Evolutionary conservation across 192 early-diverging fungal genomes (phyloP).

Genomic region (Coemansia sp.): DNA sequence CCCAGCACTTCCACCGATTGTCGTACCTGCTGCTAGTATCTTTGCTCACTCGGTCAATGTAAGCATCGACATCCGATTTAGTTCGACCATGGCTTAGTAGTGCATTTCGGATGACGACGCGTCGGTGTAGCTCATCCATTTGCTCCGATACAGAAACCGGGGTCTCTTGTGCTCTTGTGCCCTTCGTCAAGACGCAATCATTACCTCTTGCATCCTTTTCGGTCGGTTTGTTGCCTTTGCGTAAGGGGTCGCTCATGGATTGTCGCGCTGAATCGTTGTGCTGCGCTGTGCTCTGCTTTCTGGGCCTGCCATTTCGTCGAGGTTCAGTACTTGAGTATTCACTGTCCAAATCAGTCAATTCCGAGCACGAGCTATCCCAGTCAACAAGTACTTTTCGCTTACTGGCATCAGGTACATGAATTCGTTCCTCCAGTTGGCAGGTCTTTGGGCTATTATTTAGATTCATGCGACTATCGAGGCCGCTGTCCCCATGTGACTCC

Average conservation of each 20-base stretch:
- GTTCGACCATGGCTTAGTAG: not conserved
- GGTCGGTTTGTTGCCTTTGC: not conserved
- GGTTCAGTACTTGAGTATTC: not conserved
- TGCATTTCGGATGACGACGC: not conserved
- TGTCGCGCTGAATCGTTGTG: not conserved
- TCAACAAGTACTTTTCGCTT: not conserved
- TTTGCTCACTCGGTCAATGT: not conserved
- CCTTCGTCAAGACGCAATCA: not conserved
- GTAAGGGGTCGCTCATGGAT: not conserved
- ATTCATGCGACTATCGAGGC: not conserved
- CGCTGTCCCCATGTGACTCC: not conserved
- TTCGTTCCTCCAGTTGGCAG: not conserved
- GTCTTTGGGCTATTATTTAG: not conserved
- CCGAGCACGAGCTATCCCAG: not conserved
- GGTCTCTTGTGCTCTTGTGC: not conserved
- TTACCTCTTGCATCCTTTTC: not conserved
- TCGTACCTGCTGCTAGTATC: not conserved
- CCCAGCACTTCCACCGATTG: not conserved
- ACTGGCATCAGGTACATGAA: not conserved
- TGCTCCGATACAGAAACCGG: not conserved
- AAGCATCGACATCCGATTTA: not conserved
- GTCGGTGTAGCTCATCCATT: not conserved
- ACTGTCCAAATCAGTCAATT: not conserved
- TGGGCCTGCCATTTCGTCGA: not conserved
- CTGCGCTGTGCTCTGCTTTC: not conserved